phyloP scores from a whole-genome alignment of 2,329 filamentous ascomycete genomes.

The Penicillium sp. region DNA sequence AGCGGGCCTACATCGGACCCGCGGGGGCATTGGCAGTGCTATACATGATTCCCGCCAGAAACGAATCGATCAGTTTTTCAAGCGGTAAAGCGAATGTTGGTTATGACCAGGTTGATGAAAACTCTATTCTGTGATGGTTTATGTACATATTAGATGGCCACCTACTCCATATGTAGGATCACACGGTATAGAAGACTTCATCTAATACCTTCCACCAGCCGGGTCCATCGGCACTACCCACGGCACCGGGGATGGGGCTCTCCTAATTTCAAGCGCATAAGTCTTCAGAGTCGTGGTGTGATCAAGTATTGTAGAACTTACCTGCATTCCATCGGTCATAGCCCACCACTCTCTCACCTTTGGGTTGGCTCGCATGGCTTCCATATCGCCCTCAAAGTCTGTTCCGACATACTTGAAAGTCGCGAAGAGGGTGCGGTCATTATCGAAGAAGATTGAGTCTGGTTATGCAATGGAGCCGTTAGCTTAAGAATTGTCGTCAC shows the following conservation, averaged over 20 bases:
- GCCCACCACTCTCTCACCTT: conserved; percentile 77
- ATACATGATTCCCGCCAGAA: conserved; percentile 73
- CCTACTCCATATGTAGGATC: background rate
- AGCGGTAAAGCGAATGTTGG: background rate
- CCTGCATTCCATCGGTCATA: conserved; percentile 77
- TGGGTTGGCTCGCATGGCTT: conserved; percentile 69
- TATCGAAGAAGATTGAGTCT: conserved; percentile 73
- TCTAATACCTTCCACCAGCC: conserved; percentile 40
- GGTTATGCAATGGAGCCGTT: background rate
- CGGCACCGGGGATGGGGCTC: conserved; percentile 32
- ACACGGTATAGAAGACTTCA: conserved; percentile 37
- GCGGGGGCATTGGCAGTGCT: conserved; percentile 78
- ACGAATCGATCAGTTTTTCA: conserved; percentile 75
- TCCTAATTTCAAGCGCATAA: conserved; percentile 24
- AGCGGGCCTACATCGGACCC: conserved; percentile 70
- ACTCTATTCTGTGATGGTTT: background rate
- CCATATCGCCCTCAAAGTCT: conserved; percentile 73
- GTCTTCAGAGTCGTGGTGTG: background rate
- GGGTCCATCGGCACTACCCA: conserved; percentile 35
- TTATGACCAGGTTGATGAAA: background rate
- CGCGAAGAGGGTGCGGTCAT: conserved; percentile 69
- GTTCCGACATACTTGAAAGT: conserved; percentile 77
- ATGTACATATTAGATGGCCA: background rate
- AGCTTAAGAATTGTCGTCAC: background rate
- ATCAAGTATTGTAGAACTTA: conserved; percentile 7